phyloP scores from a whole-genome alignment of 179 eudicot species.

The Vitellaria paradoxa region DNA sequence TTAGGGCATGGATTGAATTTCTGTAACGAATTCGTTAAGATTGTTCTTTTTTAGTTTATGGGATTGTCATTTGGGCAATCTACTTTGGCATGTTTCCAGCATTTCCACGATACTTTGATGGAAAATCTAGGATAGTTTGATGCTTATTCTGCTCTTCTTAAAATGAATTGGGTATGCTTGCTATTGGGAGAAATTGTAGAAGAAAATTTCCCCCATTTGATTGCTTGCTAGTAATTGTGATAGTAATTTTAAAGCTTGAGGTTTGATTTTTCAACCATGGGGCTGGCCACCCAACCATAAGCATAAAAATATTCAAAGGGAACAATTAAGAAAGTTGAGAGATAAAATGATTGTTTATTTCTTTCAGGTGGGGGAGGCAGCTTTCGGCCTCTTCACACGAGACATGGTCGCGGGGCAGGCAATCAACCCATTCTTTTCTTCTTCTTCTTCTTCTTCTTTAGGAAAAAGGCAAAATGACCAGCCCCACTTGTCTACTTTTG shows the following conservation, averaged over 20 bases:
- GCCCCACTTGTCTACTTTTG: too few relatives aligned
- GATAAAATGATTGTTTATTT: background rate
- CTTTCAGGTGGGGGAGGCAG: background rate
- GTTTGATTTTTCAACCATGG: background rate
- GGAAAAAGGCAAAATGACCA: conserved; percentile 3
- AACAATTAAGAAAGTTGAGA: background rate
- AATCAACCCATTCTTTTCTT: too few relatives aligned
- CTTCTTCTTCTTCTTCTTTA: conserved; percentile 10
- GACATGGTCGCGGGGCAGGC: background rate
- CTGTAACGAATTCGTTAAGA: background rate
- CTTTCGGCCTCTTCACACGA: background rate
- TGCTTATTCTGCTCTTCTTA: too few relatives aligned
- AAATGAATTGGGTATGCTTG: too few relatives aligned
- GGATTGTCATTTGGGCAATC: too few relatives aligned
- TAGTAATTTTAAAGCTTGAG: too few relatives aligned
- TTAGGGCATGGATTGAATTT: background rate
- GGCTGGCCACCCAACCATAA: background rate
- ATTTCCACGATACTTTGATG: too few relatives aligned
- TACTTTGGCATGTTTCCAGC: too few relatives aligned
- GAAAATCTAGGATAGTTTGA: too few relatives aligned
- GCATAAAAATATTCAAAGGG: background rate
- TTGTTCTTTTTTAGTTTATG: background rate
- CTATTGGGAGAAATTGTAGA: too few relatives aligned
- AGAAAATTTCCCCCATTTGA: too few relatives aligned
- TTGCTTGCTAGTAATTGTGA: too few relatives aligned